Conservation (phyloP, 805 yeast species). For the Candida maesae region DNA sequence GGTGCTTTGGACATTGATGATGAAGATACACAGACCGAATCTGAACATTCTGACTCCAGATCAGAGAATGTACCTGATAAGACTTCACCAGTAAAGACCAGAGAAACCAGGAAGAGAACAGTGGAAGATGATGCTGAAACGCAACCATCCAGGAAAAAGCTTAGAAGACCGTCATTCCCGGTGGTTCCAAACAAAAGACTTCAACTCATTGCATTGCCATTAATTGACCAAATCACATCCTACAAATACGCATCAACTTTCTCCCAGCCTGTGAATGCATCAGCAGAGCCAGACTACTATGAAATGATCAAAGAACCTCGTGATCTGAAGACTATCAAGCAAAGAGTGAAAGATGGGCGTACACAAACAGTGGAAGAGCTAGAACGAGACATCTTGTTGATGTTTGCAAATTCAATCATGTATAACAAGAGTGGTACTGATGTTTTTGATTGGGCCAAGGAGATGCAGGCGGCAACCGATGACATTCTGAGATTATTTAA, state of each 20-base stretch:
- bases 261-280: conserved; percentile 60
- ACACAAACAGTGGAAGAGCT: conserved; percentile 47
- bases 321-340: conserved; percentile 61
- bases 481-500: conserved; percentile 53
- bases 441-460: conserved; percentile 56
- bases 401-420: conserved; percentile 86
- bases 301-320: conserved; percentile 58
- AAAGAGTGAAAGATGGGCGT: conserved; percentile 53
- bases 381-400: conserved; percentile 64
- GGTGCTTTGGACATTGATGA: background rate
- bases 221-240: conserved; percentile 61
- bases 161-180: conserved; percentile 14
- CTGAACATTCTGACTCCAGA: conserved; percentile 8
- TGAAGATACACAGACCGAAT: conserved; percentile 5
- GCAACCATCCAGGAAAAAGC: conserved; percentile 15
- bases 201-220: conserved; percentile 56
- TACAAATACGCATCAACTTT: conserved; percentile 74
- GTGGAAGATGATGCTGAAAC: background rate
- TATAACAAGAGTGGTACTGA: conserved; percentile 66
- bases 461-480: conserved; percentile 67
- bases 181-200: conserved; percentile 45
- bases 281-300: conserved; percentile 68
- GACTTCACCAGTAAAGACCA: background rate
- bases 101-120: conserved; percentile 1
- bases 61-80: background rate